A percentile compares a stretch with the other conserved stretches of the same genome.
Conservation (phyloP, 2,329 filamentous ascomycete species). For the Aspergillus pseudonomiae region DNA sequence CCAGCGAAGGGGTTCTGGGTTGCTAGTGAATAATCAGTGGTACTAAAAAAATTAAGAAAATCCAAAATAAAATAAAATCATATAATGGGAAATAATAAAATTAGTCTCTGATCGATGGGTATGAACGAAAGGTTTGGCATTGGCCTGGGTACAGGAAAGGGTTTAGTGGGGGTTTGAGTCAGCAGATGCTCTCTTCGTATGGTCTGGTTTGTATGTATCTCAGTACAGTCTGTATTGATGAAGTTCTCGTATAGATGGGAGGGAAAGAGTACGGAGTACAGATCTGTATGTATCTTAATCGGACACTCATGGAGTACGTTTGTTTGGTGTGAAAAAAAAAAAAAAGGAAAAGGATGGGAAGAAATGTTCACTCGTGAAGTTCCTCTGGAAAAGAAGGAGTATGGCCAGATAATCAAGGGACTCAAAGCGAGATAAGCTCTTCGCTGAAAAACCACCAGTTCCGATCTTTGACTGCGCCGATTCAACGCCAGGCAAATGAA, state of each 20-base stretch:
- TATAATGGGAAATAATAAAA: neutral
- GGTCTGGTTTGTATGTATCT: neutral
- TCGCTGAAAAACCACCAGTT: slow-evolving; percentile 33
- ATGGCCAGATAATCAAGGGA: slow-evolving; percentile 20
- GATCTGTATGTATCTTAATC: neutral
- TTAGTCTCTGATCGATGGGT: neutral
- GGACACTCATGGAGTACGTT: neutral
- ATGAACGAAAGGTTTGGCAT: neutral
- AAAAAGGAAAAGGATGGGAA: slow-evolving; percentile 17
- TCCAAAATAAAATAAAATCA: neutral
- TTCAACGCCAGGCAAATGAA: slow-evolving; percentile 42
- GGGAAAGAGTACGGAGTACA: no score
- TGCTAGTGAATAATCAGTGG: neutral
- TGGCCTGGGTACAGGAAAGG: slow-evolving; percentile 5
- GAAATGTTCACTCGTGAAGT: slow-evolving; percentile 18
- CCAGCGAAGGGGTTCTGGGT: neutral
- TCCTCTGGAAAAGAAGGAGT: slow-evolving; percentile 6
- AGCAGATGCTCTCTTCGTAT: neutral
- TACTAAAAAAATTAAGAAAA: neutral
- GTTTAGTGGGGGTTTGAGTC: slow-evolving; percentile 5
- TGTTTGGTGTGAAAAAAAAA: neutral
- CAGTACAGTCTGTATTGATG: neutral
- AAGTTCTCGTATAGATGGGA: neutral
- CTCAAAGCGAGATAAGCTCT: slow-evolving; percentile 21
- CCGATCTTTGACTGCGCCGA: slow-evolving; percentile 37